phyloP scores from a whole-genome alignment of 345 rosid genomes.

The Cardamine resedifolia region DNA sequence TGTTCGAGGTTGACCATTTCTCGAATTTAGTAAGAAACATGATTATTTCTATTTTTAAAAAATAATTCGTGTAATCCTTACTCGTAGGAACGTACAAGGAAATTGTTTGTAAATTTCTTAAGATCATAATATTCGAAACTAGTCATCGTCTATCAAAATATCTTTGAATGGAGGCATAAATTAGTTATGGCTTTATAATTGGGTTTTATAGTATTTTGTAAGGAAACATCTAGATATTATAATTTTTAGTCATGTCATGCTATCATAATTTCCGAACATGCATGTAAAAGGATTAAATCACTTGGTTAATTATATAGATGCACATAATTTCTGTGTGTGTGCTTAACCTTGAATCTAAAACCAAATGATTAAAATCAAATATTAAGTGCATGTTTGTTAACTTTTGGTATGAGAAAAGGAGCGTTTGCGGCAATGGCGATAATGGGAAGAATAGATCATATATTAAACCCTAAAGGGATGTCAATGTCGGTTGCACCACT shows the following conservation, averaged over 20 bases:
- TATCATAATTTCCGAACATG: background rate
- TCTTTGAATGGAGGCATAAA: background rate
- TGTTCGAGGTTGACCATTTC: constrained; percentile 18
- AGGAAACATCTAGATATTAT: background rate
- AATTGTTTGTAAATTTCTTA: background rate
- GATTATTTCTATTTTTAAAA: background rate
- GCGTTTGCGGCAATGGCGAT: constrained; percentile 89
- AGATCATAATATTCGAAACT: background rate
- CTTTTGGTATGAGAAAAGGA: constrained; percentile 44
- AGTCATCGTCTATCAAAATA: background rate
- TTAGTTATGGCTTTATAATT: background rate
- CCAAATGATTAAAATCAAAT: background rate
- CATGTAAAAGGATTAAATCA: background rate
- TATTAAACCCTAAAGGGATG: constrained; percentile 63
- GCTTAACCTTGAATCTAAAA: background rate
- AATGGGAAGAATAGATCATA: constrained; percentile 74
- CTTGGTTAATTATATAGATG: background rate
- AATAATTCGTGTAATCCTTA: background rate
- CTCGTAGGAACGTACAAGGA: background rate
- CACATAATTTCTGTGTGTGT: background rate
- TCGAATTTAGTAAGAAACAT: constrained; percentile 1
- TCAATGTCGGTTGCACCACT: constrained; percentile 76
- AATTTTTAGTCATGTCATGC: background rate
- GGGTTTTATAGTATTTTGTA: background rate
- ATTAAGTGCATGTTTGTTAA: background rate